Conservation (phyloP, 805 yeast species). For the Monosporozyma aquatica region DNA sequence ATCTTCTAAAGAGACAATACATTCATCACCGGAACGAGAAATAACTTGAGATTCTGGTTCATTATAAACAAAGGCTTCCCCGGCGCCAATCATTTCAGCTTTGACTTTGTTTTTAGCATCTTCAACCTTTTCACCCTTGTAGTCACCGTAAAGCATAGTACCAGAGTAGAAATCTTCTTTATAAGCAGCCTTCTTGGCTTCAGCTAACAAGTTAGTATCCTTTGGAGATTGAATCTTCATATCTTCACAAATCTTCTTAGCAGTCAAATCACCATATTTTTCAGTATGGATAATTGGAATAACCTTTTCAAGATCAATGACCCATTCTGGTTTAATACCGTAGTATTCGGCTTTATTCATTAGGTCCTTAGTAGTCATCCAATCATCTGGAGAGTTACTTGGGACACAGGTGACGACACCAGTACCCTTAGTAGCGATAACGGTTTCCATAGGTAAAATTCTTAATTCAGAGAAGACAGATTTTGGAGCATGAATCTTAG, state of each 20-base stretch:
- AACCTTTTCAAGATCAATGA: constrained; percentile 52
- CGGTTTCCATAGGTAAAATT: constrained; percentile 95
- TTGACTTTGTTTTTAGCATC: constrained; percentile 81
- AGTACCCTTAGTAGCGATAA: constrained; percentile 90
- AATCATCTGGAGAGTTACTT: constrained; percentile 98
- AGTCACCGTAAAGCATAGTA: constrained; percentile 67
- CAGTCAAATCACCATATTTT: constrained; percentile 81
- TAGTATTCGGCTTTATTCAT: constrained; percentile 86
- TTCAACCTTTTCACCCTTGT: constrained; percentile 84
- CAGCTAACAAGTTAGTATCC: constrained; percentile 75
- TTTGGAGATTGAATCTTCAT: constrained; percentile 92
- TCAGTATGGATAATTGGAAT: constrained; percentile 71
- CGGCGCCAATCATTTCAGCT: constrained; percentile 66
- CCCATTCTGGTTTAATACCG: constrained; percentile 81
- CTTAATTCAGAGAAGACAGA: constrained; percentile 61
- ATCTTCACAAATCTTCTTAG: constrained; percentile 74
- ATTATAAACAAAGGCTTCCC: constrained; percentile 79
- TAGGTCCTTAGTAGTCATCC: constrained; percentile 73
- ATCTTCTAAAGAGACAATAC: constrained; percentile 94
- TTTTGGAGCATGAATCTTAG: constrained; percentile 79
- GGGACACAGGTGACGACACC: constrained; percentile 99
- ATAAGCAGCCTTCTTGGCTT: constrained; percentile 90
- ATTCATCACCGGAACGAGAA: constrained; percentile 93
- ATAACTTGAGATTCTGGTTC: constrained; percentile 89
- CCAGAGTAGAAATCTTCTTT: constrained; percentile 96